Base-by-base conservation (phyloP, 345 rosid species). In the Camelina sativa region DNA sequence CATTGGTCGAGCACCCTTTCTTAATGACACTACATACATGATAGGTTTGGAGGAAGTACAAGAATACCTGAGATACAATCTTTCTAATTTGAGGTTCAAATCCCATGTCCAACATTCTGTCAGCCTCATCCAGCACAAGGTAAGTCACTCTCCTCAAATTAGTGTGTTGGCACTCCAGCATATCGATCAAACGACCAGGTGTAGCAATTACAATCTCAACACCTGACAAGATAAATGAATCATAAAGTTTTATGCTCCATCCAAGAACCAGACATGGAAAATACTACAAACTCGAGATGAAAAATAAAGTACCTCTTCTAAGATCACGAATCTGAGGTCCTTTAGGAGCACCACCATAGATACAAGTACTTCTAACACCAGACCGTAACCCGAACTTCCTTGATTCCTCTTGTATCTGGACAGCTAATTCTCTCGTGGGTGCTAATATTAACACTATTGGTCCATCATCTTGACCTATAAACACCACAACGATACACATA, bases 281-380 rank as follows among this genome's bases (percentile, higher is more conserved):
- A 35, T 67, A 50, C 62, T 30, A 68, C 11, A 55, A 40, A 16
- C 35, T 3, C 19, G 4, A 2, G 6, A 63, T 63, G 30, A 43
- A 17, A 17, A 65, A 52, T 1, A 57, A 41, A 65, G 13, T 72
- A 94, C 99, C 99, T 86, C 91, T 84, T 78, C 84, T 86, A 54
- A 95, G 99, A 80, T 95, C 96, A 30, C 95, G 91, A 57, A 92
- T 95, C 80, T 95, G 99, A 62, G 98, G 97, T 64, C 99, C 99
- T 80, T 95, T 95, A 11, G 97, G 97, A 72, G 96, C 96, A 81
- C 99, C 97, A 11, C 99, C 99, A 62, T 95, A 95, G 43, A 95
- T 64, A 67, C 99, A 95, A 65, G 99, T 92, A 74, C 88, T 92
- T 82, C 92, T 86, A 72, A 87, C 86, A 76, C 74, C 85, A 61